Evolutionary conservation across 2,329 filamentous ascomycete genomes (phyloP).

Genomic region (Sporothrix sp.): DNA sequence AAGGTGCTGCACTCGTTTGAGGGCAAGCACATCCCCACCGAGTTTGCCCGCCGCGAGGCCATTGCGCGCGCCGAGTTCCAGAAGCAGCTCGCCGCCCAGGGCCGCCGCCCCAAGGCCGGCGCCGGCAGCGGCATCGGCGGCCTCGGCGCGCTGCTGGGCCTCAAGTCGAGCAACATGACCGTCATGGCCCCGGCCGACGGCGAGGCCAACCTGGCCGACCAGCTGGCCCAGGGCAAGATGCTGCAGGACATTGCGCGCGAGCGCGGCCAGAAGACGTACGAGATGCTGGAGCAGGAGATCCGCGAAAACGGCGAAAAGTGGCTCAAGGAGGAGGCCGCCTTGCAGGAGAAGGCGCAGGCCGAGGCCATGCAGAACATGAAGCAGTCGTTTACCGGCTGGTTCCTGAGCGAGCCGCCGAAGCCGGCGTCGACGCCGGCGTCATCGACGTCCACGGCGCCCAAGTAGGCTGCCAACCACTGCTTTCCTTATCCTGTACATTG

Average conservation of each 20-base stretch:
- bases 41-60: slow-evolving; percentile 83
- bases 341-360: slow-evolving; percentile 81
- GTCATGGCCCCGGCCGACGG: slow-evolving; percentile 52
- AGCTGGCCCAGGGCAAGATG: slow-evolving; percentile 90
- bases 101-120: slow-evolving; percentile 42
- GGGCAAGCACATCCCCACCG: slow-evolving; percentile 76
- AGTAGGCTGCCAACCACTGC: not conserved
- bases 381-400: slow-evolving; percentile 57
- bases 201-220: slow-evolving; percentile 62
- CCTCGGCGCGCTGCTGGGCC: slow-evolving; percentile 62
- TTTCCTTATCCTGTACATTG: slow-evolving; percentile 3
- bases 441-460: too few species aligned
- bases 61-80: slow-evolving; percentile 78
- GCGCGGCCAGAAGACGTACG: slow-evolving; percentile 81
- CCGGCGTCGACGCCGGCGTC: too few species aligned
- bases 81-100: slow-evolving; percentile 61
- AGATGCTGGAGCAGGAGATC: slow-evolving; percentile 82
- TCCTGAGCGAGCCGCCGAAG: slow-evolving; percentile 21
- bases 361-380: slow-evolving; percentile 92
- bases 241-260: slow-evolving; percentile 89
- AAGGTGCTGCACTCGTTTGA: slow-evolving; percentile 80
- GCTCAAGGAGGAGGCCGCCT: slow-evolving; percentile 84
- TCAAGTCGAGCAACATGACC: slow-evolving; percentile 61
- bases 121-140: slow-evolving; percentile 50
- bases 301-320: slow-evolving; percentile 89